Evolutionary conservation across 495 filamentous ascomycete species (phyloP).

Genomic region (Penicillium taxi): DNA sequence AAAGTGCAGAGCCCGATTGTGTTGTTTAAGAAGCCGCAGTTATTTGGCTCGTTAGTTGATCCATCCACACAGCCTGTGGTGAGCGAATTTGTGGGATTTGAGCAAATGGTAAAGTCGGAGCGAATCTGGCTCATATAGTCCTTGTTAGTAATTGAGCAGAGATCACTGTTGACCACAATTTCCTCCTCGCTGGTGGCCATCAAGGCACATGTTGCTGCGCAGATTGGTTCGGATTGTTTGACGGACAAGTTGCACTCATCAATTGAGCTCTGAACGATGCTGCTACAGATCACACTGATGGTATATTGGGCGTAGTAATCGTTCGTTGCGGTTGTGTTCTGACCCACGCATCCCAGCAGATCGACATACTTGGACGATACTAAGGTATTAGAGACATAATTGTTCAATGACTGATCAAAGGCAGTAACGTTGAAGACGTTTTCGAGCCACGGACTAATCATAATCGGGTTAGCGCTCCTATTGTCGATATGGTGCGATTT

Average conservation of each 20-base stretch:
- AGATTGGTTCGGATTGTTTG: conserved; percentile 64
- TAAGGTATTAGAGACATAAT: conserved; percentile 68
- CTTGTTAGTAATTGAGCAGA: conserved; percentile 57
- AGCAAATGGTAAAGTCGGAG: conserved; percentile 87
- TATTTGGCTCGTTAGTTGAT: conserved; percentile 68
- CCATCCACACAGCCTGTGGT: conserved; percentile 67
- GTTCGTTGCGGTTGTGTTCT: conserved; percentile 74
- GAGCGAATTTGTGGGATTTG: conserved; percentile 70
- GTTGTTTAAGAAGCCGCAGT: conserved; percentile 83
- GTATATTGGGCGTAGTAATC: conserved; percentile 91
- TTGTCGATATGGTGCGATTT: not conserved
- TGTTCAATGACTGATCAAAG: conserved; percentile 69
- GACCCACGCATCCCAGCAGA: conserved; percentile 70
- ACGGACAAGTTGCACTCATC: conserved; percentile 56
- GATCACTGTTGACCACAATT: conserved; percentile 62
- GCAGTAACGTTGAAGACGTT: conserved; percentile 65
- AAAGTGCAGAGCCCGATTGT: conserved; percentile 79
- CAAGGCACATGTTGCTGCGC: conserved; percentile 84
- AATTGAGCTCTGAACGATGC: conserved; percentile 87
- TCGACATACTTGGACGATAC: conserved; percentile 60
- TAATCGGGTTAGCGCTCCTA: conserved; percentile 17
- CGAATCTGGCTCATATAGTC: conserved; percentile 71
- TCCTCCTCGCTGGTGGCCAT: conserved; percentile 76
- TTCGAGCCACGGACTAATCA: conserved; percentile 84
- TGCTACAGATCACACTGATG: conserved; percentile 86